phyloP scores from a whole-genome alignment of 169 alveolate genomes.

The Eimeria sp. region DNA sequence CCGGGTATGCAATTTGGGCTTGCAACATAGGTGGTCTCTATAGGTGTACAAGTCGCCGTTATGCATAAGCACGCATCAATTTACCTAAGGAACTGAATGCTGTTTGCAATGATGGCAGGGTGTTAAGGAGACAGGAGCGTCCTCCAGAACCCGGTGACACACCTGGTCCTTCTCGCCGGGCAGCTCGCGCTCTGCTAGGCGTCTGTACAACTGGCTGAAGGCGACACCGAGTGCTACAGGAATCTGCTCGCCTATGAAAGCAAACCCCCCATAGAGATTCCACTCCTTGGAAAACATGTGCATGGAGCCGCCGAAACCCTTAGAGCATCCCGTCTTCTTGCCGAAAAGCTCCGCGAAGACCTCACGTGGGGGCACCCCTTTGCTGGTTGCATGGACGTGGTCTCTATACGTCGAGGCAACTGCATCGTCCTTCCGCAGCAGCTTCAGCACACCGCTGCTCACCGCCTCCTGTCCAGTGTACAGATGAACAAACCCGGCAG shows the following conservation, averaged over 20 bases:
- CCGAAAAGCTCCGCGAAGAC: constrained; percentile 94
- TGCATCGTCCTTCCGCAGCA: constrained; percentile 90
- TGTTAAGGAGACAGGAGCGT: not conserved
- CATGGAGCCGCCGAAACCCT: constrained; percentile 96
- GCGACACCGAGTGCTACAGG: constrained; percentile 89
- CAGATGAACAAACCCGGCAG: constrained; percentile 94
- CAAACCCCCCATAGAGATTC: constrained; percentile 94
- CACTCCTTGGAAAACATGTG: constrained; percentile 91
- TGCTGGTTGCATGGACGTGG: constrained; percentile 92
- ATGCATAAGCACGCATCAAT: not conserved
- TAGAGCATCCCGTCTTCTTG: constrained; percentile 92
- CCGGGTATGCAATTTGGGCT: not conserved
- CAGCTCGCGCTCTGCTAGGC: constrained; percentile 76
- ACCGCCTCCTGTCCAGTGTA: constrained; percentile 95
- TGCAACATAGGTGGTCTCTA: not conserved
- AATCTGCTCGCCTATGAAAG: constrained; percentile 94
- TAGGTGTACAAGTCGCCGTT: not conserved
- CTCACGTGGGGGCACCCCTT: constrained; percentile 92
- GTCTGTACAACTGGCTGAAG: constrained; percentile 85
- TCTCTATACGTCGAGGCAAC: constrained; percentile 94
- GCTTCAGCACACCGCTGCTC: constrained; percentile 92
- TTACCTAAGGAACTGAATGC: not conserved
- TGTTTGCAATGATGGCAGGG: not conserved
- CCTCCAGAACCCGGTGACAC: not conserved
- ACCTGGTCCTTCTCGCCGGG: constrained; percentile 72